These are phyloP conservation scores for Pisolithus microcarpus DNA, from an alignment of 768 basidiomycete genomes.

Conservation along the genomic window DNA sequence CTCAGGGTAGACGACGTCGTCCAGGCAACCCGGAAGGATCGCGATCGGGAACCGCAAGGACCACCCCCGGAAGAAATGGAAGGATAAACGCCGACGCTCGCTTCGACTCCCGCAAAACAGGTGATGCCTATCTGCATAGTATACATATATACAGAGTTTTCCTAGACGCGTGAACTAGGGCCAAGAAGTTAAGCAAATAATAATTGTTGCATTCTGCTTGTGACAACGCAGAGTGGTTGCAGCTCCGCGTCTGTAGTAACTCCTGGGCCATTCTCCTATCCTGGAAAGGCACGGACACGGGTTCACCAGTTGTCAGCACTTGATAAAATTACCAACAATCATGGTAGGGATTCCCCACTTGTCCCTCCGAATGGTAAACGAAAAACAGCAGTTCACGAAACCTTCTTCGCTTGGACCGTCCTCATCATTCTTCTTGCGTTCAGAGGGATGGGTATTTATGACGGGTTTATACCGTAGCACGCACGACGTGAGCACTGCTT, in stretches of 20 bases:
- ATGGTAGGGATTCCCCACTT: constrained; percentile 84
- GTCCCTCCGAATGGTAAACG: constrained; percentile 81
- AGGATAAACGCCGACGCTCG: constrained; percentile 2
- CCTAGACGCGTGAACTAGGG: neutral
- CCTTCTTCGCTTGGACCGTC: constrained; percentile 51
- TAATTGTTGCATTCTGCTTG: too few species aligned
- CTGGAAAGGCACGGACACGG: too few species aligned
- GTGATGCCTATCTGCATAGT: neutral
- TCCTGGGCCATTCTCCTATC: too few species aligned
- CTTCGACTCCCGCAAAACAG: too few species aligned
- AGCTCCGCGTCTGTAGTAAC: too few species aligned
- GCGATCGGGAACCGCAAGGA: constrained; percentile 39
- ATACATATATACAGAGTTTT: neutral
- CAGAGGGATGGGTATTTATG: constrained; percentile 34
- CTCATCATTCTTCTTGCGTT: constrained; percentile 25
- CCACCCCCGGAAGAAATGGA: constrained; percentile 54
- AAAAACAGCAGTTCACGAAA: constrained; percentile 82
- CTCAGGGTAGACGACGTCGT: constrained; percentile 93
- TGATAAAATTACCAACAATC: constrained; percentile 88
- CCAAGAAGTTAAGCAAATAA: neutral
- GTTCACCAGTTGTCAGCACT: constrained; percentile 34
- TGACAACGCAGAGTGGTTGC: neutral
- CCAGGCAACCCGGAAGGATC: constrained; percentile 75
- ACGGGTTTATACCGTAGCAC: constrained; percentile 74
- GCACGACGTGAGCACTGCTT: constrained; percentile 89